Evolutionary conservation across 441 rosid species (phyloP).

Genomic region (Gossypium lobatum): DNA sequence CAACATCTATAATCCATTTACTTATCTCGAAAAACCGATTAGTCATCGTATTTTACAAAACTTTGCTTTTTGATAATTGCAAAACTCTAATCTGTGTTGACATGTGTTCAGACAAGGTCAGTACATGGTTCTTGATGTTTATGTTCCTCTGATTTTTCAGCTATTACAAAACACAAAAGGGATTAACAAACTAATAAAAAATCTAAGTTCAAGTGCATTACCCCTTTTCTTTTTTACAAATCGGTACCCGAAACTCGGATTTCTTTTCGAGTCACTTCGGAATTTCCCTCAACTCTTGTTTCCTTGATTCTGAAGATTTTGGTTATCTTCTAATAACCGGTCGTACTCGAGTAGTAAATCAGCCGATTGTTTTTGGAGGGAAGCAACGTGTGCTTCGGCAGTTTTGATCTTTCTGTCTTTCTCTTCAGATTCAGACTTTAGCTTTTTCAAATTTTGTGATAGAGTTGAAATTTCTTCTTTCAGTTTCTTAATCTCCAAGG

Average conservation of each 20-base stretch:
- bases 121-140: neutral
- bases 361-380: conserved; percentile 86
- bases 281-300: conserved; percentile 28
- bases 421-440: conserved; percentile 53
- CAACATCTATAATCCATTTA: no score
- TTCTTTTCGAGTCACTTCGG: neutral
- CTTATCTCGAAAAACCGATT: no score
- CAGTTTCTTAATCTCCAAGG: conserved; percentile 50
- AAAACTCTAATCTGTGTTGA: neutral
- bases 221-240: neutral
- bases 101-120: neutral
- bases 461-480: conserved; percentile 43
- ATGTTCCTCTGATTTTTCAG: conserved; percentile 5
- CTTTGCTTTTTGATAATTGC: neutral
- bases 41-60: neutral
- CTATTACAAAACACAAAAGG: conserved; percentile 5
- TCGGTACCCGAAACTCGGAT: neutral
- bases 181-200: conserved; percentile 3
- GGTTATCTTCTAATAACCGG: conserved; percentile 77
- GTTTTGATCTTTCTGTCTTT: conserved; percentile 73
- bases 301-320: conserved; percentile 73
- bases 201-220: conserved; percentile 15
- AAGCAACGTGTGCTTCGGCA: conserved; percentile 66
- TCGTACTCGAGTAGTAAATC: conserved; percentile 83
- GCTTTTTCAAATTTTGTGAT: conserved; percentile 49